phyloP scores from a whole-genome alignment of 2,329 filamentous ascomycete species.

The Stylonectria norvegica region DNA sequence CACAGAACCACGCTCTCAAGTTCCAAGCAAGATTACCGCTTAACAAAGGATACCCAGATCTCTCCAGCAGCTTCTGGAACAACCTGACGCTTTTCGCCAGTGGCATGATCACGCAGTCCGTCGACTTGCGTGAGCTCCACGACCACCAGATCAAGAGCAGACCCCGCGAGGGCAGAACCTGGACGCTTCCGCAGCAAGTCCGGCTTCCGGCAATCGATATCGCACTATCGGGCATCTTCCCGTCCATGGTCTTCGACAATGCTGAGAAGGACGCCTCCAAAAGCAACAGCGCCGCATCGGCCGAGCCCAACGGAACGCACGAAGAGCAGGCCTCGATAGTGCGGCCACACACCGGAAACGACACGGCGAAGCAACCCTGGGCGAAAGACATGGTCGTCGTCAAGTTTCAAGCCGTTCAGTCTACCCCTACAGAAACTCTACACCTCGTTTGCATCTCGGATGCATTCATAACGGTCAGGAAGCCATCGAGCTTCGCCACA shows the following conservation, averaged over 20 bases:
- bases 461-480: slow-evolving; percentile 53
- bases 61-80: slow-evolving; percentile 50
- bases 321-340: slow-evolving; percentile 23
- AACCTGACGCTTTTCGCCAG: slow-evolving; percentile 49
- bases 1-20: slow-evolving; percentile 23
- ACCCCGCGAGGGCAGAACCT: slow-evolving; percentile 33
- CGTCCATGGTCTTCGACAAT: slow-evolving; percentile 31
- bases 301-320: slow-evolving; percentile 9
- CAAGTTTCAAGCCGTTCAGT: slow-evolving; percentile 49
- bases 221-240: slow-evolving; percentile 46
- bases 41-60: slow-evolving; percentile 40
- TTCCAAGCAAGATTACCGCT: slow-evolving; percentile 43
- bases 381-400: slow-evolving; percentile 58
- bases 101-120: slow-evolving; percentile 49
- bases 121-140: slow-evolving; percentile 48
- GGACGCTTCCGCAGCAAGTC: slow-evolving; percentile 41
- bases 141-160: slow-evolving; percentile 41
- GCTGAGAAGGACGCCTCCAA: slow-evolving; percentile 15
- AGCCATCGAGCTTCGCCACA: slow-evolving; percentile 52
- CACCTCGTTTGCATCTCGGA: slow-evolving; percentile 44
- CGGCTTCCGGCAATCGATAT: slow-evolving; percentile 48
- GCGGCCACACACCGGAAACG: slow-evolving; percentile 15
- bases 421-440: slow-evolving; percentile 4
- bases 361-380: slow-evolving; percentile 43
- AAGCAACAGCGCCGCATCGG: slow-evolving; percentile 5